phyloP scores from a whole-genome alignment of 1,139 yeast genomes.

The Kurtzmaniella quercitrusa region DNA sequence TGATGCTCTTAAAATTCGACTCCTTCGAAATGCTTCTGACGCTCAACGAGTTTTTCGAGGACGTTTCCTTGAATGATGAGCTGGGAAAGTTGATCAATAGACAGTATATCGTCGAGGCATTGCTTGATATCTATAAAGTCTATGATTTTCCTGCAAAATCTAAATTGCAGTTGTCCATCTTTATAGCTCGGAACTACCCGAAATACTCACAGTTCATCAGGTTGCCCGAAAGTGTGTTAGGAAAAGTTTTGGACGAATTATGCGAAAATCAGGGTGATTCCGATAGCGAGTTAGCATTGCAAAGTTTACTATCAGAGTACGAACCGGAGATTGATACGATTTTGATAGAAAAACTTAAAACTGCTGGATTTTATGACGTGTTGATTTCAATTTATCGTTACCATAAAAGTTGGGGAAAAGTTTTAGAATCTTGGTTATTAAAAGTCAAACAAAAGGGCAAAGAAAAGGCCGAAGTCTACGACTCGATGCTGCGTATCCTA shows the following conservation, averaged over 20 bases:
- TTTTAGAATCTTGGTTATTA: slow-evolving; percentile 36
- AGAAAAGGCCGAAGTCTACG: slow-evolving; percentile 10
- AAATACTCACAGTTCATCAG: slow-evolving; percentile 77
- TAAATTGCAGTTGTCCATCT: slow-evolving; percentile 51
- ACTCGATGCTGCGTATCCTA: slow-evolving; percentile 25
- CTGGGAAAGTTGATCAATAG: slow-evolving; percentile 41
- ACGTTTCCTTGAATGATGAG: slow-evolving; percentile 57
- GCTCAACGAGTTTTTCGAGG: slow-evolving; percentile 77
- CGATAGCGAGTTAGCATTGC: slow-evolving; percentile 73
- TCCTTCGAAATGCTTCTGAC: slow-evolving; percentile 59
- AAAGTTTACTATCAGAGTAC: slow-evolving; percentile 59
- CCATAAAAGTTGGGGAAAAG: slow-evolving; percentile 49
- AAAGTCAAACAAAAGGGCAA: slow-evolving; percentile 11
- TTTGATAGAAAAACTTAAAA: slow-evolving; percentile 48
- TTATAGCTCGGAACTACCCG: slow-evolving; percentile 72
- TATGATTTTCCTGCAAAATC: slow-evolving; percentile 32
- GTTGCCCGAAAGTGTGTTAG: slow-evolving; percentile 56
- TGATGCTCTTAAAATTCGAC: slow-evolving; percentile 43
- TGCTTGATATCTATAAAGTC: slow-evolving; percentile 49
- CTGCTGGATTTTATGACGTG: slow-evolving; percentile 54
- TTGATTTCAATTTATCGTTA: slow-evolving; percentile 54
- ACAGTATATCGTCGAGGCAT: slow-evolving; percentile 64
- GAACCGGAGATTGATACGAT: slow-evolving; percentile 49
- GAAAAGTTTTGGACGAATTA: slow-evolving; percentile 44
- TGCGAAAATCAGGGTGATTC: slow-evolving; percentile 40